These are phyloP conservation scores for Colletotrichum sp. DNA, from an alignment of 2,329 filamentous ascomycete genomes.

Conservation along the genomic window DNA sequence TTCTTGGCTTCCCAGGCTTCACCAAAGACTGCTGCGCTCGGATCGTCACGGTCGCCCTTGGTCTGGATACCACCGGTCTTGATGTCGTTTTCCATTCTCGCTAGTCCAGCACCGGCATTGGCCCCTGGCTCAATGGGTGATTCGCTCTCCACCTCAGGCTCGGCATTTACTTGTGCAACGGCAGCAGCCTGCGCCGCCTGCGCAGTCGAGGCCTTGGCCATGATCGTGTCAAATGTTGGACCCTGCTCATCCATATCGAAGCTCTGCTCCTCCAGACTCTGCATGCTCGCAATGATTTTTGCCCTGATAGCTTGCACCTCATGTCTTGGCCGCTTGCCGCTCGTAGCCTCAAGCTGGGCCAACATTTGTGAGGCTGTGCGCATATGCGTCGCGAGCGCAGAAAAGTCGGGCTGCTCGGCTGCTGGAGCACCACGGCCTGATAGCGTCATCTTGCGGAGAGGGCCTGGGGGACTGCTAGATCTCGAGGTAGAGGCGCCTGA, in stretches of 20 bases:
- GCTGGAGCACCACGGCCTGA: slow-evolving; percentile 58
- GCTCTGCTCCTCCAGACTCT: slow-evolving; percentile 83
- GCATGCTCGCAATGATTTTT: slow-evolving; percentile 91
- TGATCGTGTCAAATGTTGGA: slow-evolving; percentile 82
- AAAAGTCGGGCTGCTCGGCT: slow-evolving; percentile 78
- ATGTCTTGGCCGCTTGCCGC: slow-evolving; percentile 77
- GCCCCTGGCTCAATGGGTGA: slow-evolving; percentile 55
- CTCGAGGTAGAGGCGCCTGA: slow-evolving; percentile 73
- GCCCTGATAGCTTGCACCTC: slow-evolving; percentile 85
- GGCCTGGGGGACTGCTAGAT: slow-evolving; percentile 69
- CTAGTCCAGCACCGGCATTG: slow-evolving; percentile 76
- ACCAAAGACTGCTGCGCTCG: slow-evolving; percentile 84
- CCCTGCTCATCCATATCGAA: slow-evolving; percentile 75
- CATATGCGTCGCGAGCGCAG: slow-evolving; percentile 85
- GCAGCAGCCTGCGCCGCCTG: slow-evolving; percentile 52
- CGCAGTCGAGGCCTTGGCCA: slow-evolving; percentile 70
- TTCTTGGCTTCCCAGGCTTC: slow-evolving; percentile 87
- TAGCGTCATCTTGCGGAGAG: slow-evolving; percentile 65
- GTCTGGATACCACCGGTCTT: slow-evolving; percentile 84
- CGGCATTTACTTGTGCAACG: slow-evolving; percentile 42
- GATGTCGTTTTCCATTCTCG: slow-evolving; percentile 88
- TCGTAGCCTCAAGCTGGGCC: slow-evolving; percentile 80
- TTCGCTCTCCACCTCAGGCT: slow-evolving; percentile 61
- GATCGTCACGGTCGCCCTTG: slow-evolving; percentile 83
- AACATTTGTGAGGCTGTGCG: slow-evolving; percentile 87